These are phyloP conservation scores for Fusarium nodosum DNA, from an alignment of 2,329 filamentous ascomycete species.

Conservation along the genomic window DNA sequence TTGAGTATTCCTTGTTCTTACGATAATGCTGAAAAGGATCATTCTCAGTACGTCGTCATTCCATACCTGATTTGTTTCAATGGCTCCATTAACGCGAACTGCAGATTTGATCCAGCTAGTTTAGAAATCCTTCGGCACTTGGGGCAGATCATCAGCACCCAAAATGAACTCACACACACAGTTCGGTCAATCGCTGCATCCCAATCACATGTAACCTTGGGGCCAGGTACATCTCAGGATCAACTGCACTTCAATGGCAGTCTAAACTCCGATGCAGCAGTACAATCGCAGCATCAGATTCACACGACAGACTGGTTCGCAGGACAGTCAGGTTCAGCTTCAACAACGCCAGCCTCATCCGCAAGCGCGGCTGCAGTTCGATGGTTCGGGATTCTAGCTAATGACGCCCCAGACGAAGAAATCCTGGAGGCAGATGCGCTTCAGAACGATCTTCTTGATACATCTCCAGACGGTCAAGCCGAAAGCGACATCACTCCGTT, in stretches of 20 bases:
- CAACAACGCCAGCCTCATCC: slow-evolving; percentile 44
- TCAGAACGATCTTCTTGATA: slow-evolving; percentile 23
- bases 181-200: slow-evolving; percentile 33
- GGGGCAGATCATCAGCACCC: slow-evolving; percentile 40
- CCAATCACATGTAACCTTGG: not conserved
- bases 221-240: not conserved
- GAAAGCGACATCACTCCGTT: slow-evolving; percentile 32
- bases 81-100: not conserved
- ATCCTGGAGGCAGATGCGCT: slow-evolving; percentile 1
- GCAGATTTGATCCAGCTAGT: slow-evolving; percentile 55
- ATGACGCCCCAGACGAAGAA: slow-evolving; percentile 29
- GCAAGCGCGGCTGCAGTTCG: slow-evolving; percentile 45
- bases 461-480: slow-evolving; percentile 1
- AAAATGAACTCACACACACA: slow-evolving; percentile 38
- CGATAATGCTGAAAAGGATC: slow-evolving; percentile 47
- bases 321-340: slow-evolving; percentile 36
- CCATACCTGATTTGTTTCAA: not conserved
- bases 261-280: slow-evolving; percentile 6
- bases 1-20: slow-evolving; percentile 54
- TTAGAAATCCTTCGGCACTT: slow-evolving; percentile 52
- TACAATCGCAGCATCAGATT: slow-evolving; percentile 5
- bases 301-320: slow-evolving; percentile 18
- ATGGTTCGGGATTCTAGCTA: slow-evolving; percentile 47
- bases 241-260: not conserved
- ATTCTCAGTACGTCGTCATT: slow-evolving; percentile 48